A percentile compares a stretch with the other conserved stretches of the same genome.
These are phyloP conservation scores for grape (Vitis vinifera) DNA, from an alignment of 164 flowering plant species.

Conservation along the genomic window ASM3070453v1 NC_081808.1:2788001-2788500, in stretches of 20 bases:
- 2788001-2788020: conserved; percentile 87
- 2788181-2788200: conserved; percentile 81
- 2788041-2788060: conserved; percentile 48
- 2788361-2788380: no score
- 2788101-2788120: neutral
- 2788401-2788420: no score
- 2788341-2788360: neutral
- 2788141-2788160: conserved; percentile 94
- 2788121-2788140: conserved; percentile 92
- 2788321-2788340: neutral
- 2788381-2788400: no score
- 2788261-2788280: conserved; percentile 63
- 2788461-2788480: no score
- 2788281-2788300: conserved; percentile 88
- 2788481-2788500: neutral
- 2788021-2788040: conserved; percentile 66
- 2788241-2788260: conserved; percentile 87
- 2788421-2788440: no score
- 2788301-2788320: conserved; percentile 85
- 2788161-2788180: conserved; percentile 93
- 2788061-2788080: neutral
- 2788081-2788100: neutral
- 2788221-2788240: conserved; percentile 97
- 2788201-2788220: conserved; percentile 83
- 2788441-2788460: no score